Evolutionary conservation across 2,329 filamentous ascomycete species (phyloP), one percentile per base, ranked within the genome.

Genomic region (Alternaria alternata): DNA sequence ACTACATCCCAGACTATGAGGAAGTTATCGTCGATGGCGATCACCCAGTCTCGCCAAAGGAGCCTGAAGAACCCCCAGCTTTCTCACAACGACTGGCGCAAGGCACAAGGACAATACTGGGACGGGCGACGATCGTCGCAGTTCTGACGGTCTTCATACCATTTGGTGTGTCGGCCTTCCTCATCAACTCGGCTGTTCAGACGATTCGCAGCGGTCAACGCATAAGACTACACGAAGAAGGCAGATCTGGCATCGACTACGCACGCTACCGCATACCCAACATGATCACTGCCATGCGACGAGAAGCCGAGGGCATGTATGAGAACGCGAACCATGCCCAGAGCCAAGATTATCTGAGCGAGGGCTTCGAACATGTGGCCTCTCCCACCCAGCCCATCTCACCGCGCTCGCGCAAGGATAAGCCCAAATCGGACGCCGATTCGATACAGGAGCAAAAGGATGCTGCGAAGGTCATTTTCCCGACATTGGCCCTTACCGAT

Each of bases 181-280:
- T 97, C 5, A 74, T 90, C 73, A 96, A 94, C 75, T 88, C 92
- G 1, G 87, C 85, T 6, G 82, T 95, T 30, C 93, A 97, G 76
- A 93, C 89, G 0, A 80, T 92, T 51, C 87, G 88, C 63, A 96
- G 92, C 73, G 85, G 86, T 5, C 86, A 88, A 61, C 88, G 94
- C 42, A 94, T 96, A 57, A 85, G 85, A 55, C 81, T 92, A 2
- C 92, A 98, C 73, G 90, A 94, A 74, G 82, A 85, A 52, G 91
- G 91, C 14, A 82, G 88, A 53, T 87, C 87, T 0, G 91, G 89
- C 6, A 83, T 92, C 54, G 84, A 89, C 54, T 83, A 91, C 16
- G 83, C 87, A 16, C 85, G 88, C 49, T 97, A 96, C 73, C 87
- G 91, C 20, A 86, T 94, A 30, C 91, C 92, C 0, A 81, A 95